Base-by-base conservation (phyloP, 2,329 filamentous ascomycete genomes). In the Penicillium sp. region DNA sequence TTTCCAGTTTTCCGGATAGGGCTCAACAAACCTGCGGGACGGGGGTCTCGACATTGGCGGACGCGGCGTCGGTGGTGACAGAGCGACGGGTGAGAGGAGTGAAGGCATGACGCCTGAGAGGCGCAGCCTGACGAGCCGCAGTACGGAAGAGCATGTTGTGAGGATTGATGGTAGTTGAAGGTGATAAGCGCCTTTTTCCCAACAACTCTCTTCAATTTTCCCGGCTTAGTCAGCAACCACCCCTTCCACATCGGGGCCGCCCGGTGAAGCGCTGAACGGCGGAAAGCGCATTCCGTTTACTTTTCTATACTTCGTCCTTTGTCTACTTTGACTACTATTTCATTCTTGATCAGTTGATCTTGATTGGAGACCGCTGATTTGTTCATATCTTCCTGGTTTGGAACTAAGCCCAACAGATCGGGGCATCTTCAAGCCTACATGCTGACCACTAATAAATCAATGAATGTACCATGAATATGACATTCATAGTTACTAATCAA, bases 51-150 rank as follows among this genome's bases (percentile, higher is more conserved):
- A 92, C 87, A 76, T 95, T 90, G 69, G 92, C 87, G 69, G 89
- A 93, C 65, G 94, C 94, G 63, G 94, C 94, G 79, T 97, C 88
- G 65, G 94, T 97, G 66, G 94, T 99, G 71, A 99, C 94, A 67
- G 85, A 85, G 74, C 93, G 86, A 73, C 85, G 80, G 65, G 81
- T 79, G 60, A 78, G 57, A 56, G 79, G 72, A 62, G 76, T 73
- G 59, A 76, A 74, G 47, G 72, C 72, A 62, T 74, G 74, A 63
- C 75, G 75, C 66, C 74, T 75, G 75, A 88, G 73, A 70, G 85
- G 82, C 74, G 81, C 80, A 56, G 73, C 75, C 69, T 83, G 81
- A 73, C 84, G 81, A 70, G 83, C 79, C 78, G 88, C 77, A 74
- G 85, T 80, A 79, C 86, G 83, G 71, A 87, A 89, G 77, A 90